Base-by-base conservation (phyloP, 1,284 basidiomycete genomes). In the Ganoderma sinense region DNA sequence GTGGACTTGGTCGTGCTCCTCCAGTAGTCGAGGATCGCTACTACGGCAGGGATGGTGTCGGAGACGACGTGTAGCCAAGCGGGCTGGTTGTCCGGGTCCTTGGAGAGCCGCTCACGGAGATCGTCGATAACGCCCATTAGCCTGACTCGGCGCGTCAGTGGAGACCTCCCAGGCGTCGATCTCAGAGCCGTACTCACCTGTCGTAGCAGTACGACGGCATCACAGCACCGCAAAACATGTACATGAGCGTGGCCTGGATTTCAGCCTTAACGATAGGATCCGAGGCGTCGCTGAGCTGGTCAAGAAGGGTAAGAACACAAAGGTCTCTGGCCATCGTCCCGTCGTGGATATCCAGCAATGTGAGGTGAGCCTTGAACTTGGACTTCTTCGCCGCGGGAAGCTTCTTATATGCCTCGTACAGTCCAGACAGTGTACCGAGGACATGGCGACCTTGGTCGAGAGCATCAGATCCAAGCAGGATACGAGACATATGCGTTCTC, bases 341-440 rank as follows among this genome's bases (percentile, higher is more conserved):
- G n/a, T 78, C 76, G 51, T 78, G 75, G n/a, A 77, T 66, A 59
- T 78, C 77, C 5, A 75, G 61, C 29, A 77, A 58, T 2, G 78
- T 77, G 11, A 78, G 64, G 45, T 79, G 77, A 0, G 67, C 73
- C 20, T 68, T 64, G 48, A 76, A 65, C 14, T 43, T 40, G 40
- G 43, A 40, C n/a, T 63, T 56, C 53, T 72, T 70, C 1, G 13
- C 7, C 43, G 73, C 69, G 18, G 56, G 41, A 18, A 78, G 59
- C 11, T 51, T 68, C 26, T 60, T 29, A 63, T 68, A 71, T 16
- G 70, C 70, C 14, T 68, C 41, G 39, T 73, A 55, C 18, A 77
- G 58, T 2, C 73, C 76, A 10, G 74, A 69, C 13, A 78, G 36
- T 10, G 76, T 73, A 3, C 70, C 74, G 40, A 71, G 71, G 13